Base-by-base conservation (phyloP, 2,329 filamentous ascomycete genomes). In the Sarocladium kiliense region DNA sequence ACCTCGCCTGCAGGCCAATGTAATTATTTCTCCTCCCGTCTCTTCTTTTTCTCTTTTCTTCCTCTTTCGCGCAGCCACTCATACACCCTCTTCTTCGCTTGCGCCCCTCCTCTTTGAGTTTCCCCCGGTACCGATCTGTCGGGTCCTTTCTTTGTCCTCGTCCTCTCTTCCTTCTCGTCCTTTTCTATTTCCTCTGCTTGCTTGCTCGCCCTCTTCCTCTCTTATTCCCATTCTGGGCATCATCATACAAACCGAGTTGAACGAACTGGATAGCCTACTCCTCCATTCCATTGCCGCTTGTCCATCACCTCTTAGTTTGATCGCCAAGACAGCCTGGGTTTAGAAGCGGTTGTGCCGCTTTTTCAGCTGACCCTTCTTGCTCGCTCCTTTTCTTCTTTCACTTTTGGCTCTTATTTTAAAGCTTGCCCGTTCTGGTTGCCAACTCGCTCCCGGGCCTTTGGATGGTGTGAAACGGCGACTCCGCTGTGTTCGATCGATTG, bases 71-170 rank as follows among this genome's bases (percentile, higher is more conserved):
- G 7, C 44, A 25, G 9, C 12, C 44, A 27, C 44, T 21, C 47
- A 25, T 27, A 34, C 47, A 51, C 18, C 47, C 47, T 51, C 47
- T 5, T 51, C 18, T 21, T 25, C 23, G 12, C 27, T 36, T 34
- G 3, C 25, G 6, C 25, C 25, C 25, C 26, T 10, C 11, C 23
- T 51, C 47, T 23, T 51, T 51, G 47, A 34, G 27, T 36, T 51
- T 51, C 47, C 47, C 30, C 47, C 27, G 47, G 6, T 51, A 51
- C 47, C 47, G 27, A 51, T 51, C 47, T 51, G 47, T 51, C 47
- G 47, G 47, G 47, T 51, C 27, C 3, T n/a, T 19, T 14, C 21
- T 12, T 51, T 19, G 9, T 23, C 16, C 41, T 16, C 4, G 23
- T 23, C n/a, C 26, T 51, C 47, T 34, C 18, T 9, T 16, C 36